These are phyloP conservation scores for Ensete ventricosum DNA, from an alignment of 176 grass and related monocot genomes.

Conservation along the genomic window DNA sequence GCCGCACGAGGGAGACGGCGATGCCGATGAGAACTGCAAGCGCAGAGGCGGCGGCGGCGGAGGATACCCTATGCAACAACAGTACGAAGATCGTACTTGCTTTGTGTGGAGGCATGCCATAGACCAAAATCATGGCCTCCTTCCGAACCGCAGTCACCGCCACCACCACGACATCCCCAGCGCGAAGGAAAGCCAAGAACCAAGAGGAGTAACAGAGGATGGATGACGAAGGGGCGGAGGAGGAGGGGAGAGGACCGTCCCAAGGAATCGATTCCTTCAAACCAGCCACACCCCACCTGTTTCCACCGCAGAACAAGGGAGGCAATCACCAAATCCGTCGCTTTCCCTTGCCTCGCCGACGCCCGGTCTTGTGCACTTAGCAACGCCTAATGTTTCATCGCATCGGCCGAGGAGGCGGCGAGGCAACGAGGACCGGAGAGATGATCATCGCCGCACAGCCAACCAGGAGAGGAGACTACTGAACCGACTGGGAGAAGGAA, in stretches of 20 bases:
- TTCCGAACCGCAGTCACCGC: background rate
- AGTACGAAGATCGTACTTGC: background rate
- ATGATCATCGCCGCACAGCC: too few species aligned
- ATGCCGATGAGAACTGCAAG: background rate
- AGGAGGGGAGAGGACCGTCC: background rate
- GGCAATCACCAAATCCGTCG: too few species aligned
- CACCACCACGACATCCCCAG: background rate
- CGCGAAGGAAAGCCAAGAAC: background rate
- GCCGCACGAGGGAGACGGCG: background rate
- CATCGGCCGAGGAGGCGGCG: too few species aligned
- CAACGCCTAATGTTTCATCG: too few species aligned
- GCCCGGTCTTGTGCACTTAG: too few species aligned
- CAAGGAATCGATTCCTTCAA: too few species aligned
- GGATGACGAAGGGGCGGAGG: background rate
- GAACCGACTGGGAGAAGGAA: too few species aligned
- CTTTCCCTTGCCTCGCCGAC: too few species aligned
- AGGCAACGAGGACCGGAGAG: too few species aligned
- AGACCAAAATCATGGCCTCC: constrained; percentile 8
- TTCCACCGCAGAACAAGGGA: too few species aligned
- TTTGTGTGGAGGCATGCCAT: constrained; percentile 10
- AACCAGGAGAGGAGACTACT: too few species aligned
- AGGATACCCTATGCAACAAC: background rate
- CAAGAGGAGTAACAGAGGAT: background rate
- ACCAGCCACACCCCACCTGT: too few species aligned
- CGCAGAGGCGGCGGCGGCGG: background rate